Conservation (phyloP, 306 rosid species). For the Delonix regia region DNA sequence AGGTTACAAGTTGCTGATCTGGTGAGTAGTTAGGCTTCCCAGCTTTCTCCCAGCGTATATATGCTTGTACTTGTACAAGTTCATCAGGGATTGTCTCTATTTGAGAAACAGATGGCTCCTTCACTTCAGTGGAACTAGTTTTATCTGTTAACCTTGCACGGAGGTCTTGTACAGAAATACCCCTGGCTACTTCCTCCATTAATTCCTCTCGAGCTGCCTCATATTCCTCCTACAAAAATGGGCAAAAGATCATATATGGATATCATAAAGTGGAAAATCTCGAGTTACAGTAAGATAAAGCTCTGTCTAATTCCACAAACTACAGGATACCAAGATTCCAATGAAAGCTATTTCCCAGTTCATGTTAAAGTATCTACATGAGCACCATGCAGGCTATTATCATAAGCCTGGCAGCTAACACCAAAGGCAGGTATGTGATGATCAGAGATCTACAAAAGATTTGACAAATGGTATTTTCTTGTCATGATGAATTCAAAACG, state of each 20-base stretch:
- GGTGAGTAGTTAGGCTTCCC: slow-evolving; percentile 82
- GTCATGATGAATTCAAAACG: not conserved
- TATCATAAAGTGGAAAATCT: slow-evolving; percentile 30
- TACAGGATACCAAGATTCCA: slow-evolving; percentile 22
- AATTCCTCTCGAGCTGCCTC: slow-evolving; percentile 92
- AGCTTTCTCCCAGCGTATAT: slow-evolving; percentile 85
- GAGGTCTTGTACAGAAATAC: slow-evolving; percentile 79
- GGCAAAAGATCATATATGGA: not conserved
- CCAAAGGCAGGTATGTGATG: slow-evolving; percentile 19
- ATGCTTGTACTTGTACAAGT: slow-evolving; percentile 82
- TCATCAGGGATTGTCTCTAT: slow-evolving; percentile 66
- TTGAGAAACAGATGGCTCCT: slow-evolving; percentile 52
- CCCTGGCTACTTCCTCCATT: slow-evolving; percentile 79
- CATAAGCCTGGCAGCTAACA: not conserved
- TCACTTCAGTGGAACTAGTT: slow-evolving; percentile 46
- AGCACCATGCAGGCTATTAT: slow-evolving; percentile 6
- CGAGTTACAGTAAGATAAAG: slow-evolving; percentile 2
- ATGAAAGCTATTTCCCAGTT: slow-evolving; percentile 23
- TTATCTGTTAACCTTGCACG: slow-evolving; percentile 65
- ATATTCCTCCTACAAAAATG: slow-evolving; percentile 70
- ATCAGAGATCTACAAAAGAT: slow-evolving; percentile 5
- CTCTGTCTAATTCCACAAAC: slow-evolving; percentile 3
- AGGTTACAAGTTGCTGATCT: slow-evolving; percentile 68
- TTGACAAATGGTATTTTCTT: not conserved
- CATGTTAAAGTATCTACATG: slow-evolving; percentile 11